Evolutionary conservation across 495 filamentous ascomycete species (phyloP).

Genomic region (Parmelia sp.): DNA sequence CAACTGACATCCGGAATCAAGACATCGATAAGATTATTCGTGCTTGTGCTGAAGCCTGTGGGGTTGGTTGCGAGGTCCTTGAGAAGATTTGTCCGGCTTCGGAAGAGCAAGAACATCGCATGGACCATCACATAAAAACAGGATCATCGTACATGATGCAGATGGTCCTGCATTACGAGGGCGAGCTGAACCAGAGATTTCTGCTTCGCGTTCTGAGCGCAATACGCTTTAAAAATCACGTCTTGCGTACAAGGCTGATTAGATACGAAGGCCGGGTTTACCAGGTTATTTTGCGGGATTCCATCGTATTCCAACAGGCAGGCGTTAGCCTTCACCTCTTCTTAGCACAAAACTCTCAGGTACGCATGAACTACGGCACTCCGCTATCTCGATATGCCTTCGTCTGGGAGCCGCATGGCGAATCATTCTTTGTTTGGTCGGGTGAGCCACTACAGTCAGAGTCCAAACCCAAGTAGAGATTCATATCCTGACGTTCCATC

Average conservation of each 20-base stretch:
- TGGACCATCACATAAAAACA: not conserved
- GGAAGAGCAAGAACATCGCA: slow-evolving; percentile 2
- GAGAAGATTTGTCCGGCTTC: not conserved
- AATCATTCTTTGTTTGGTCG: slow-evolving; percentile 7
- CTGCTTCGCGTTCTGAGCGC: slow-evolving; percentile 1
- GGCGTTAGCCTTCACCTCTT: not conserved
- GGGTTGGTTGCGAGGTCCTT: not conserved
- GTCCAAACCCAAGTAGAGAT: not conserved
- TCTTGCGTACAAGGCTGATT: slow-evolving; percentile 10
- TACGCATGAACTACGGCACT: slow-evolving; percentile 4
- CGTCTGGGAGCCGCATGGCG: not conserved
- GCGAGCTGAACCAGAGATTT: not conserved
- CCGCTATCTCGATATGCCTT: slow-evolving; percentile 8
- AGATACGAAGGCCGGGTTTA: not conserved
- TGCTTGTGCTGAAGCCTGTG: slow-evolving; percentile 14
- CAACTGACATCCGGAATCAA: not conserved
- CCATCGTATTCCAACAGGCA: not conserved
- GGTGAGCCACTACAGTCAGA: not conserved
- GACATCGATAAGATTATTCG: not conserved
- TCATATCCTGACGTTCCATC: not conserved
- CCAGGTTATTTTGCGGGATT: slow-evolving; percentile 7
- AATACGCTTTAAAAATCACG: not conserved
- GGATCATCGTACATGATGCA: slow-evolving; percentile 2
- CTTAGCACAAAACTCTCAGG: not conserved
- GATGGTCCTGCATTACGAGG: not conserved